These are phyloP conservation scores for Dendrocalamus latiflorus DNA, from an alignment of 202 grass and related monocot genomes.

Conservation along the genomic window DNA sequence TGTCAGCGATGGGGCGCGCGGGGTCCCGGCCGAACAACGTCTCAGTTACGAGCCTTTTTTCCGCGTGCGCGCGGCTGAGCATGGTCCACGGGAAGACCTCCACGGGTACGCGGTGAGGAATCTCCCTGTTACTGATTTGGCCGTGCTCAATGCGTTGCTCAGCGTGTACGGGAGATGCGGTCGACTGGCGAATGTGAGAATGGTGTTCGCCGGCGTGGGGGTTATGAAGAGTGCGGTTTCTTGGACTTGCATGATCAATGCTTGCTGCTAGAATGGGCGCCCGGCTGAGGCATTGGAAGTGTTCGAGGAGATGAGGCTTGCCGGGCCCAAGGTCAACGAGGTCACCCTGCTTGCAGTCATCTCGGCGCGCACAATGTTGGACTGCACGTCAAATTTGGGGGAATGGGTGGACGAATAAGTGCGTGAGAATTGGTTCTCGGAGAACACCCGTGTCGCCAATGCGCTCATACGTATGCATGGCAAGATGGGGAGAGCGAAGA, in stretches of 20 bases:
- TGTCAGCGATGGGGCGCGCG: constrained; percentile 18
- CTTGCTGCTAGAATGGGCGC: constrained; percentile 26
- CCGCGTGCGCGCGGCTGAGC: constrained; percentile 29
- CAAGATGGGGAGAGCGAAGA: no score
- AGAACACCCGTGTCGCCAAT: no score
- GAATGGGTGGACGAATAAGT: no score
- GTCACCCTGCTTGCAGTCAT: constrained; percentile 50
- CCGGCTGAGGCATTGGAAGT: constrained; percentile 24
- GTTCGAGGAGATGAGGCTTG: constrained; percentile 37
- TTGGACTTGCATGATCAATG: constrained; percentile 61
- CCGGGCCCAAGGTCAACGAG: constrained; percentile 33
- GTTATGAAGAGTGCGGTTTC: constrained; percentile 36
- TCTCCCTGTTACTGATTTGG: constrained; percentile 16
- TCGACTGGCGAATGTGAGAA: not conserved
- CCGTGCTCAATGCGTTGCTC: constrained; percentile 35
- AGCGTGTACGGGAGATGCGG: constrained; percentile 43
- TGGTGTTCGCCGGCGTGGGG: constrained; percentile 15
- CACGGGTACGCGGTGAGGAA: constrained; percentile 35
- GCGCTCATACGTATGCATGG: no score
- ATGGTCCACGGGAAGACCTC: constrained; percentile 9
- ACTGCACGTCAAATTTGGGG: no score
- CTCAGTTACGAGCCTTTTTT: constrained; percentile 38
- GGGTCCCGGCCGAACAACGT: constrained; percentile 27
- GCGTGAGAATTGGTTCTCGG: no score
- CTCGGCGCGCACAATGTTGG: constrained; percentile 30